Conservation (phyloP, 495 filamentous ascomycete genomes). For the Trichoderma virens region DNA sequence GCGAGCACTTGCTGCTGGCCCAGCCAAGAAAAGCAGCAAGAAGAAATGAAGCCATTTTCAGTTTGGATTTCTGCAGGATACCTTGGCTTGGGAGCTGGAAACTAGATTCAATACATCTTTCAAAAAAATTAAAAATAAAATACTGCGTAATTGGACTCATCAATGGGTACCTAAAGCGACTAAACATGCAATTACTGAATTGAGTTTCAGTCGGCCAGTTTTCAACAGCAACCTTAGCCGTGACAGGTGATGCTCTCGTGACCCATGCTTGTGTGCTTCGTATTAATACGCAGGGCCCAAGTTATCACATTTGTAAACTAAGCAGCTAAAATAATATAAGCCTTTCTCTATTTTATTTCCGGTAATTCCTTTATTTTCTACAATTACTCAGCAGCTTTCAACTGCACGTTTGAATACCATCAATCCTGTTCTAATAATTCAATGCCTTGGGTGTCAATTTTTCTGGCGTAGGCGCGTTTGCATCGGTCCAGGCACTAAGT, state of each 20-base stretch:
- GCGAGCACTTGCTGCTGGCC: conserved; percentile 47
- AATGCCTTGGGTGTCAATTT: too few species aligned
- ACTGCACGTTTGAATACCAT: too few species aligned
- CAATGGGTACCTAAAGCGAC: too few species aligned
- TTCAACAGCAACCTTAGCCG: too few species aligned
- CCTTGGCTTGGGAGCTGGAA: neutral
- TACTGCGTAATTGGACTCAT: neutral
- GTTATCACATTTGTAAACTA: too few species aligned
- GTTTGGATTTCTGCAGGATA: neutral
- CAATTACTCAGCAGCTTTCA: too few species aligned
- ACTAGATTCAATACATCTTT: neutral
- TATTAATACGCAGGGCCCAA: neutral
- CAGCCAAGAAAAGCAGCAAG: conserved; percentile 24
- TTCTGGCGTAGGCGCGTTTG: neutral
- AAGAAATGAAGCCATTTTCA: neutral
- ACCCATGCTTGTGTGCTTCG: neutral
- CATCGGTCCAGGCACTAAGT: neutral
- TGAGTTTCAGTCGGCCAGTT: too few species aligned
- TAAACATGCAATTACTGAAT: too few species aligned
- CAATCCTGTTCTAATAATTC: too few species aligned
- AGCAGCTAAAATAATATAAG: too few species aligned
- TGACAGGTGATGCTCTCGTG: neutral
- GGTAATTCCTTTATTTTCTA: too few species aligned
- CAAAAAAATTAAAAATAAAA: neutral
- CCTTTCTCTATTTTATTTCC: too few species aligned